A percentile compares a stretch with the other conserved stretches of the same genome.
Conservation (phyloP, 768 basidiomycete species). For the Lenzites betulinus region DNA sequence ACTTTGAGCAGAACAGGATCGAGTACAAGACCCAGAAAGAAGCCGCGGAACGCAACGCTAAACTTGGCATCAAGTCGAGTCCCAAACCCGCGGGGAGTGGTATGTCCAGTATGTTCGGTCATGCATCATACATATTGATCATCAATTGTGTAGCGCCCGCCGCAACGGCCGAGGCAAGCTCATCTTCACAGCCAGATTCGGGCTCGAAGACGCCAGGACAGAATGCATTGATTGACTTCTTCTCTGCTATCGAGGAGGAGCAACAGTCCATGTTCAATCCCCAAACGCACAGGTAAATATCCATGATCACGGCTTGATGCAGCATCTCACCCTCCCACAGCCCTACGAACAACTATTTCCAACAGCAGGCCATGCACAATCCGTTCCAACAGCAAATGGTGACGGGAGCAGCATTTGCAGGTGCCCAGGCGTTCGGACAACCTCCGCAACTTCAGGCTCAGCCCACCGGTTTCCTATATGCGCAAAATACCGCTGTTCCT, state of each 20-base stretch:
- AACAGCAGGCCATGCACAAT: slow-evolving; percentile 64
- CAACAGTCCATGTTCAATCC: slow-evolving; percentile 74
- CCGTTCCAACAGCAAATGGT: slow-evolving; percentile 63
- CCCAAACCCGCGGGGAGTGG: slow-evolving; percentile 33
- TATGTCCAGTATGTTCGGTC: slow-evolving; percentile 23
- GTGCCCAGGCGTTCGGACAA: slow-evolving; percentile 60
- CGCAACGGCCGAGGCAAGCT: slow-evolving; percentile 16
- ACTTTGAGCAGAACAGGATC: slow-evolving; percentile 92
- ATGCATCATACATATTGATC: neutral
- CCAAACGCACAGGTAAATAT: slow-evolving; percentile 53
- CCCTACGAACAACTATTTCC: slow-evolving; percentile 51
- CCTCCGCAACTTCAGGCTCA: slow-evolving; percentile 45
- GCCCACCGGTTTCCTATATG: slow-evolving; percentile 55
- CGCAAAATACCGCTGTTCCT: slow-evolving; percentile 47
- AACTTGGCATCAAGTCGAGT: slow-evolving; percentile 25
- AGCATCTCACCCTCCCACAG: slow-evolving; percentile 35
- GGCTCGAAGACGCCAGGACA: slow-evolving; percentile 38
- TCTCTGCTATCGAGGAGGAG: slow-evolving; percentile 82
- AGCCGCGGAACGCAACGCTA: slow-evolving; percentile 49
- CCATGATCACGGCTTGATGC: neutral
- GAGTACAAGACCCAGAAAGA: slow-evolving; percentile 89
- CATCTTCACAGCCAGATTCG: neutral
- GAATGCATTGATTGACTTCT: slow-evolving; percentile 79
- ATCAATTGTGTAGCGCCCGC: slow-evolving; percentile 20
- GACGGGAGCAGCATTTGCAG: slow-evolving; percentile 37